Evolutionary conservation across 306 rosid species (phyloP).

Genomic region (Hippophae tibetana): DNA sequence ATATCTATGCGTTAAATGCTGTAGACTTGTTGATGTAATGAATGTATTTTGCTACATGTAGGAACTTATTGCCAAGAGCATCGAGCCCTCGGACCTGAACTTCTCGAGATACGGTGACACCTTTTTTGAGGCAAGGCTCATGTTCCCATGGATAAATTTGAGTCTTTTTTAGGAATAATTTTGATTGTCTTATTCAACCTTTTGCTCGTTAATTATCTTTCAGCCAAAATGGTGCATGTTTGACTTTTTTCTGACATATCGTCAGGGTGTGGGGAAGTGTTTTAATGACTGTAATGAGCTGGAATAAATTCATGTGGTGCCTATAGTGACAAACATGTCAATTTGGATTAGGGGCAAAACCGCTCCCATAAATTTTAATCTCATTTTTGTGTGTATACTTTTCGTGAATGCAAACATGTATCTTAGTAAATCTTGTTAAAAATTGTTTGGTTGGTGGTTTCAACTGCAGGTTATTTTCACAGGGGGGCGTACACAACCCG

Average conservation of each 20-base stretch:
- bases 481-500: slow-evolving; percentile 99
- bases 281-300: too few relatives aligned
- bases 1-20: neutral
- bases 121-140: slow-evolving; percentile 72
- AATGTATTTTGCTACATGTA: slow-evolving; percentile 17
- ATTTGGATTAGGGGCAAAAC: too few relatives aligned
- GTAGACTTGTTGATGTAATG: neutral
- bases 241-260: too few relatives aligned
- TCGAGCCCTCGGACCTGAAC: slow-evolving; percentile 87
- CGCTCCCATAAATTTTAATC: too few relatives aligned
- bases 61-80: slow-evolving; percentile 85
- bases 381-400: too few relatives aligned
- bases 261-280: too few relatives aligned
- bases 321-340: too few relatives aligned
- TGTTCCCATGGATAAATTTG: neutral
- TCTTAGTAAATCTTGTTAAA: too few relatives aligned
- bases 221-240: too few relatives aligned
- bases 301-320: too few relatives aligned
- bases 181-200: neutral
- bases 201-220: neutral
- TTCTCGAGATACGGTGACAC: slow-evolving; percentile 99
- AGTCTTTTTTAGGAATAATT: neutral
- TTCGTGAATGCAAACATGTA: too few relatives aligned
- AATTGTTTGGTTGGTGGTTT: too few relatives aligned
- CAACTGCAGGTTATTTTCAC: slow-evolving; percentile 74